phyloP scores from a whole-genome alignment of 2,329 filamentous ascomycete species.

The Sphaerulina populicola region DNA sequence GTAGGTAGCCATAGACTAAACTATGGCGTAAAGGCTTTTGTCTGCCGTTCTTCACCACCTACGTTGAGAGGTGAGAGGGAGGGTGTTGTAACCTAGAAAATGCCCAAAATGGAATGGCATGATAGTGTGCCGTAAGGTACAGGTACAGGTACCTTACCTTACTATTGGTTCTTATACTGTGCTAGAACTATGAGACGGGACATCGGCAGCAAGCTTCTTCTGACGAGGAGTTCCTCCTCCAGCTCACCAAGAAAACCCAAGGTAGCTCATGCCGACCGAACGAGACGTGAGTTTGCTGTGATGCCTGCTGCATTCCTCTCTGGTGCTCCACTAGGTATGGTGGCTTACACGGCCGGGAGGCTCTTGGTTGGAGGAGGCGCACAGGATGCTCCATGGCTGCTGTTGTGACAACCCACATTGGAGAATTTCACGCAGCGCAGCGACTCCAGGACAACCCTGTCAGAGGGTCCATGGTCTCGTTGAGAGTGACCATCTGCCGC shows the following conservation, averaged over 20 bases:
- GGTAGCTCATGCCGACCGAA: background rate
- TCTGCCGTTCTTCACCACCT: too few relatives aligned
- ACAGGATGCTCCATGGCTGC: background rate
- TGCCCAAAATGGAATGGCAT: background rate
- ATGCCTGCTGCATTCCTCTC: background rate
- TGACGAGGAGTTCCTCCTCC: background rate
- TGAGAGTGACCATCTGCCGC: background rate
- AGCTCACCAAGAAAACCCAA: background rate
- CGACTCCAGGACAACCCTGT: background rate
- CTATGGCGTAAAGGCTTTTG: background rate
- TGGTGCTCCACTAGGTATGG: too few relatives aligned
- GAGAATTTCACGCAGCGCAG: background rate
- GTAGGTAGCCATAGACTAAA: background rate
- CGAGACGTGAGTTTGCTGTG: background rate
- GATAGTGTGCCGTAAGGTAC: too few relatives aligned
- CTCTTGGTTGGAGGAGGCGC: background rate
- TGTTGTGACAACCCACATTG: background rate
- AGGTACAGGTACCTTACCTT: too few relatives aligned
- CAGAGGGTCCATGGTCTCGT: background rate
- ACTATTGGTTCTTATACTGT: too few relatives aligned
- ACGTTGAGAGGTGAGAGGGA: background rate
- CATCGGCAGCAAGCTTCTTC: too few relatives aligned
- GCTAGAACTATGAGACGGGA: too few relatives aligned
- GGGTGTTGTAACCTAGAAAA: background rate
- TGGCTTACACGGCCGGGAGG: background rate